These are phyloP conservation scores for Eremochloa ophiuroides DNA, from an alignment of 176 grass and related monocot species.

Conservation along the genomic window DNA sequence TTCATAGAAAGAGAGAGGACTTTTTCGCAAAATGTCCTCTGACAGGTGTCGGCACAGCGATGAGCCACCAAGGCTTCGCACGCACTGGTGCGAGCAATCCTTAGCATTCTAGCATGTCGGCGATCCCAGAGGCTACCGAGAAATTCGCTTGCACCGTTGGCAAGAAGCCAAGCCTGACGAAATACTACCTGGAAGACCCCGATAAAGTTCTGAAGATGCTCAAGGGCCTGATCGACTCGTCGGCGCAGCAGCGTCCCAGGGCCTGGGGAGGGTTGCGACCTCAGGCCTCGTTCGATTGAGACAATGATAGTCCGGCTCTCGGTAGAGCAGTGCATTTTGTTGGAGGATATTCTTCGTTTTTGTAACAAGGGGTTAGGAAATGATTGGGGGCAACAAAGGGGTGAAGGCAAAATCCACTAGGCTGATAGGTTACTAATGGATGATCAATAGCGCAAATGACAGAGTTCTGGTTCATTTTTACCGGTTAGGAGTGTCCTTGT, in stretches of 20 bases:
- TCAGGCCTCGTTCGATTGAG: conserved; percentile 19
- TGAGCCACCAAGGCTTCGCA: too few relatives aligned
- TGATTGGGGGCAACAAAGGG: not conserved
- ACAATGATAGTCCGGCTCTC: not conserved
- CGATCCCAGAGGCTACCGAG: conserved; percentile 13
- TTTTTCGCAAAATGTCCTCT: too few relatives aligned
- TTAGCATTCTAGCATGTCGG: not conserved
- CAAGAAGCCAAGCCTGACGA: conserved; percentile 66
- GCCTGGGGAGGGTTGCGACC: not conserved
- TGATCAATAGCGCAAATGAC: conserved; percentile 11
- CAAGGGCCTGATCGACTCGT: conserved; percentile 14
- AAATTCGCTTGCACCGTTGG: conserved; percentile 52
- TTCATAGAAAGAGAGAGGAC: too few relatives aligned
- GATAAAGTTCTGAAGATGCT: conserved; percentile 57
- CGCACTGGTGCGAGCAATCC: too few relatives aligned
- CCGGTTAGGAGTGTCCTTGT: not conserved
- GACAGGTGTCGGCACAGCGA: too few relatives aligned
- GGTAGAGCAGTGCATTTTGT: conserved; percentile 13
- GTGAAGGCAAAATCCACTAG: not conserved
- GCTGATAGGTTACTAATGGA: not conserved
- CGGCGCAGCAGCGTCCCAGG: not conserved
- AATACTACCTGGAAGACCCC: conserved; percentile 62
- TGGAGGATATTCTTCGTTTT: not conserved
- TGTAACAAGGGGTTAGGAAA: conserved; percentile 9
- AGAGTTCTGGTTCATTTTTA: not conserved